Conservation (phyloP, 1,284 basidiomycete species). For the Melampsora abietis-canadensis region DNA sequence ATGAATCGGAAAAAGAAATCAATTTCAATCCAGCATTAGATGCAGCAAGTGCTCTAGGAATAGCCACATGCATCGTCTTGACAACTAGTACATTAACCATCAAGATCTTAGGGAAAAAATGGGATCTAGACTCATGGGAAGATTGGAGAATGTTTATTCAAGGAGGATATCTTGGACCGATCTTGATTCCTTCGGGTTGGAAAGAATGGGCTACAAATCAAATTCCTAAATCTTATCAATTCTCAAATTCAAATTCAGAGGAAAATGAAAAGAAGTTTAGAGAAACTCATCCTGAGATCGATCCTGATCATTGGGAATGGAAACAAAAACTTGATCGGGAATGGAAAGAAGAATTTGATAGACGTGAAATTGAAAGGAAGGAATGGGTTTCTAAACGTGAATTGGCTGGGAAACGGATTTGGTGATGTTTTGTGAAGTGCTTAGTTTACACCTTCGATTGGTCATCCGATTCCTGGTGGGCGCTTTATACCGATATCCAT, state of each 20-base stretch:
- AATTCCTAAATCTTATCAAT: slow-evolving; percentile 14
- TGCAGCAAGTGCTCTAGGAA: slow-evolving; percentile 15
- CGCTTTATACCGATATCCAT: no score
- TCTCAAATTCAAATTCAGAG: neutral
- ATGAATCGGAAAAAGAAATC: slow-evolving; percentile 1
- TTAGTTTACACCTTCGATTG: no score
- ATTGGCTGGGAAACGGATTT: slow-evolving; percentile 22
- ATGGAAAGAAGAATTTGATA: slow-evolving; percentile 15
- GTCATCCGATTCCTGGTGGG: no score
- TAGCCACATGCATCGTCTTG: slow-evolving; percentile 25
- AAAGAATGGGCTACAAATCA: neutral
- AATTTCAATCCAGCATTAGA: slow-evolving; percentile 36
- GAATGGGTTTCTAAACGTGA: slow-evolving; percentile 18
- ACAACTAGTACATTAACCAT: slow-evolving; percentile 6
- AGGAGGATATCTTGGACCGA: slow-evolving; percentile 11
- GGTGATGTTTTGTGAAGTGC: neutral
- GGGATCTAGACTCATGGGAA: slow-evolving; percentile 28
- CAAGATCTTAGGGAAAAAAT: slow-evolving; percentile 12
- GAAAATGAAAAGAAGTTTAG: neutral
- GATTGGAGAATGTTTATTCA: slow-evolving; percentile 41
- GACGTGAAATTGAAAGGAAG: slow-evolving; percentile 15
- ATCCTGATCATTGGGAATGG: neutral
- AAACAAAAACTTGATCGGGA: slow-evolving; percentile 9
- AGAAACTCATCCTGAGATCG: neutral
- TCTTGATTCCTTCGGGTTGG: slow-evolving; percentile 18